Conservation (phyloP, 1,284 basidiomycete genomes). For the Malassezia yamatoensis region DNA sequence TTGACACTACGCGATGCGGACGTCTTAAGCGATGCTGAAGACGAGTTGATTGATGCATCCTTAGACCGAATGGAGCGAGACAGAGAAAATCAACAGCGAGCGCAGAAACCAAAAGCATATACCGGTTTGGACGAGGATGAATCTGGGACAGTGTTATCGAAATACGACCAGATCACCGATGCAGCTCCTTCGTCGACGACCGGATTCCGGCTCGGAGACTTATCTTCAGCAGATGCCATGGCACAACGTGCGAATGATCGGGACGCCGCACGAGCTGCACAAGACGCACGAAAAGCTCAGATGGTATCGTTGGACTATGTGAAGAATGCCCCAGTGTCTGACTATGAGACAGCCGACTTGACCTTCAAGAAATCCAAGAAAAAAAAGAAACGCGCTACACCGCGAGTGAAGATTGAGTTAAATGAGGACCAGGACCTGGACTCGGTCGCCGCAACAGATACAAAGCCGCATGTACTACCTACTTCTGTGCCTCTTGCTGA, state of each 20-base stretch:
- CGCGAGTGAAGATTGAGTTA: conserved; percentile 57
- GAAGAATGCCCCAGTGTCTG: conserved; percentile 70
- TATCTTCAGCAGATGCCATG: conserved; percentile 16
- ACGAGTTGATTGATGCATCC: conserved; percentile 88
- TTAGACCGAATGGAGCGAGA: conserved; percentile 74
- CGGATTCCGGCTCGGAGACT: conserved; percentile 28
- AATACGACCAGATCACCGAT: conserved; percentile 61
- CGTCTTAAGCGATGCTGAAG: conserved; percentile 90
- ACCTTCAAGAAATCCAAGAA: conserved; percentile 85
- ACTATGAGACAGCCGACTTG: conserved; percentile 79
- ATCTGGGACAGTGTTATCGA: conserved; percentile 58
- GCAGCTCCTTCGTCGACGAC: conserved; percentile 1
- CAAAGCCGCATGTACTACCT: conserved; percentile 61
- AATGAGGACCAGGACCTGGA: conserved; percentile 12
- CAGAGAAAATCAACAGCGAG: conserved; percentile 65
- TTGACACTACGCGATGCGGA: conserved; percentile 90
- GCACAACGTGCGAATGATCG: conserved; percentile 37
- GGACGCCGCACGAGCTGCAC: conserved; percentile 55
- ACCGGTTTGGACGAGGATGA: conserved; percentile 95
- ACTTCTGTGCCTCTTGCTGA: conserved; percentile 55
- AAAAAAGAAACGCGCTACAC: conserved; percentile 45
- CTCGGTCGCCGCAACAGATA: background rate
- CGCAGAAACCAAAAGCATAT: conserved; percentile 79
- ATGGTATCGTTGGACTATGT: conserved; percentile 76
- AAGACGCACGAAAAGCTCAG: conserved; percentile 47